Base-by-base conservation (phyloP, 805 yeast species). In the Barnettozyma siamensis region DNA sequence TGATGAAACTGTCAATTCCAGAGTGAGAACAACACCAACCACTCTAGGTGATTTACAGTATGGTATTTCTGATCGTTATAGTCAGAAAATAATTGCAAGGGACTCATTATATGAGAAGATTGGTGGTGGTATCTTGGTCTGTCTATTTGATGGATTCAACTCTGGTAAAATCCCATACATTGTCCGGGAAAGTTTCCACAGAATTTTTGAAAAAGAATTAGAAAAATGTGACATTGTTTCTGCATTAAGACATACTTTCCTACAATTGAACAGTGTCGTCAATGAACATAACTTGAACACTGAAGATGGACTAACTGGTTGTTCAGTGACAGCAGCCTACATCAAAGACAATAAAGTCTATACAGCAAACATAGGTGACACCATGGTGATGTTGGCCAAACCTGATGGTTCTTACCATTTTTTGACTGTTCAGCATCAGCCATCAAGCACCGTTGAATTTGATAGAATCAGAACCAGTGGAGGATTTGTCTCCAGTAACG, bases 381-480 rank as follows among this genome's bases (percentile, higher is more conserved):
- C 87, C 2, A 83, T 82, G 72, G 89, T 88, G 1, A 69, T 93
- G 37, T 59, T 91, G 38, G 80, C 95, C 7, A 75, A 83, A 44
- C 75, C 78, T 31, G 88, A 85, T 60, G 96, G 98, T 24, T 91
- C 87, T 37, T 83, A 76, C 58, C 66, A 70, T n/a, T 66, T 77
- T 4, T 65, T 93, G 32, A 83, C 95, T 2, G 77, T 73, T 18
- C 77, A 80, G 42, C 97, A 93, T 60, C 88, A 83, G 47, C 97
- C 98, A 8, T 82, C 93, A 5, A 77, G 74, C 21, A 70, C 83
- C 24, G 70, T 69, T 33, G 94, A 87, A 51, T 84, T 84, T 52
- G 95, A 88, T 57, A 70, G 96, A 51, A 86, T 93, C 36, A 71
- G 98, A 54, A 84, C 85, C 2, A 78, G 94, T 19, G 98, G 98